Base-by-base conservation (phyloP, 129 eudicot genomes). In the Flaveria bidentis region DNA sequence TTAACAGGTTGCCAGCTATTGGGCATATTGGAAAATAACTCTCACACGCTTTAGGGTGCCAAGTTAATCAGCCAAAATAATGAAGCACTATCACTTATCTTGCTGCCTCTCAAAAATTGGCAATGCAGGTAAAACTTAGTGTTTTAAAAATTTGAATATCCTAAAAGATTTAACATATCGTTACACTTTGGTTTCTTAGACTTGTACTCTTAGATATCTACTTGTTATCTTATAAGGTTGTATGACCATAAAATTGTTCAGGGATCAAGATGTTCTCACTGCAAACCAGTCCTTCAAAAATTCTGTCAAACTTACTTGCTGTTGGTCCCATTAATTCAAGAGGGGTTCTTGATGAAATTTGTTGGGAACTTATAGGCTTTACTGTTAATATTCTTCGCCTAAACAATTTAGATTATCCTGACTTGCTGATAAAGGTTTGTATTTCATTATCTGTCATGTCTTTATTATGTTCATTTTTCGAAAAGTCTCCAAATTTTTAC, bases 41-140 rank as follows among this genome's bases (percentile, higher is more conserved):
- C 97, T 63, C 92, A 93, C 50, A 87, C 89, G 0, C 87, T 86
- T 57, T 88, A 91, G 77, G 96, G 98, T 82, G 96, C 98, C 25
- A 88, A 91, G 74, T 53, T 84, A 60, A 86, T 94, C 69, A 97
- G 97, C 42, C 93, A 91, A 85, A 96, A 89, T 67, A 94, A 91
- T 69, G 97, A 91, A 80, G 84, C 96, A 66, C 69, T 94, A 66
- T 78, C 91, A 51, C 89, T 26, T 80, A 86, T 91, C 81, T 82
- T 94, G 82, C 73, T 86, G 67, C 99, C 93, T 67, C 67, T 91
- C 17, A 94, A 84, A 85, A 81, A 56, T 4, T 80, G 88, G 56
- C 50, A 80, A 23, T 53, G 80, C 87, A 91, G 97, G 98, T 90
- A 88, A 74, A 28, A 58, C 53, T 45, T 67, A 46, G 52, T 52